Base-by-base conservation (phyloP, 805 yeast genomes). In the Cyberlindnera maclurae region DNA sequence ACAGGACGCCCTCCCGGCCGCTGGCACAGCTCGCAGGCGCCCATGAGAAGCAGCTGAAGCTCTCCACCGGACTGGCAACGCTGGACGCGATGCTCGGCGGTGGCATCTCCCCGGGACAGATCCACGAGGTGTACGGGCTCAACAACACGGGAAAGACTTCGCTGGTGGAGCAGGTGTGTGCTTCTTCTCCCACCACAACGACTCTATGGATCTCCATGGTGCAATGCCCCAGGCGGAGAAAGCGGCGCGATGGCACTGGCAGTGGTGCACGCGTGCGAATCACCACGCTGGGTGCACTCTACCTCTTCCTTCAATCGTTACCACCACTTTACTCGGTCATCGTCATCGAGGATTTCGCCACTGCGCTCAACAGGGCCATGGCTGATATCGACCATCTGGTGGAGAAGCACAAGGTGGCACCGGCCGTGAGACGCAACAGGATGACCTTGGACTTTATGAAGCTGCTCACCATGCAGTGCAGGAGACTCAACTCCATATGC, bases 81-180 rank as follows among this genome's bases (percentile, higher is more conserved):
- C 34, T 53, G n/a, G 51, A 53, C 29, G 38, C 33, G 13, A 41
- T 42, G 11, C 35, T 53, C 5, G 43, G 38, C 15, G 56, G 57
- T 1, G 57, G 57, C 3, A 24, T 53, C n/a, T 37, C 44, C 3
- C 55, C 56, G 2, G 54, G 54, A 1, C 55, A 48, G 37, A 33
- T 50, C 15, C 51, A 51, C 31, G 57, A 53, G 33, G 5, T 53
- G 6, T 29, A 39, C 9, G 52, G 52, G 1, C 34, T 51, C 12
- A 50, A 47, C 39, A 52, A 52, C 16, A 36, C 47, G 3, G 57
- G 57, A 8, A 51, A 47, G 33, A 15, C 32, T 3, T 33, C 41
- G 3, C 22, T 53, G 3, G 44, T 42, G 1, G 24, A 39, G 3
- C 48, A 48, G 27, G 6, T 50, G 3, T 44, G 45, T 12, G 5